Base-by-base conservation (phyloP, 306 rosid species). In the Prunus padus region DNA sequence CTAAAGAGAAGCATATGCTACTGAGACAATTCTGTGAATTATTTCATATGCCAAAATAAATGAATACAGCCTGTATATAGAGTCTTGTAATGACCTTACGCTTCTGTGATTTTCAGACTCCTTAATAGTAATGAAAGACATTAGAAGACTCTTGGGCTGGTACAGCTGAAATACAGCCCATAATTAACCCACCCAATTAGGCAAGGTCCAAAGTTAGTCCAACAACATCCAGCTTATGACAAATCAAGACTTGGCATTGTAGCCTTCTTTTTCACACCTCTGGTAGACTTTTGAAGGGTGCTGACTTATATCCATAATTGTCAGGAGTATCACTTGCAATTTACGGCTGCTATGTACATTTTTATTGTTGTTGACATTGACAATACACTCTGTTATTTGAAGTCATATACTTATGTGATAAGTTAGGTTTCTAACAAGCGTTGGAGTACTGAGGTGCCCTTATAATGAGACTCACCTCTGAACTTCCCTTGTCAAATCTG, bases 1-100 rank as follows among this genome's bases (percentile, higher is more conserved):
- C 47, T 33, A 64, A 19, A 64, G 69, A 37, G 46, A 64, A 64
- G 15, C 18, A 65, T 37, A 65, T 37, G 50, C 69, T 65, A 65
- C 10, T 23, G 5, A 42, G 46, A 30, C 30, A 40, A 63, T 20
- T n/a, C 25, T 11, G 1, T n/a, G 16, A 40, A 65, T n/a, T 4
- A 64, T 64, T 33, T 33, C 51, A 6, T 54, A 45, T 42, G 40
- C 15, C 33, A 45, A 14, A 67, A 67, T 8, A 40, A 16, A 22
- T 66, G 18, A 22, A 45, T 45, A 23, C 31, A 25, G 56, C 56
- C 72, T 67, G 47, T 66, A 23, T 44, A 7, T 31, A 64, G 49
- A 33, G 20, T 64, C 26, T 10, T 8, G 40, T 23, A 46, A 15
- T 23, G 57, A 46, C 28, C 40, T 45, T 45, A 11, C 23, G 10